These are phyloP conservation scores for Xerocomus minutiporus DNA, from an alignment of 1,284 basidiomycete species.

Conservation along the genomic window DNA sequence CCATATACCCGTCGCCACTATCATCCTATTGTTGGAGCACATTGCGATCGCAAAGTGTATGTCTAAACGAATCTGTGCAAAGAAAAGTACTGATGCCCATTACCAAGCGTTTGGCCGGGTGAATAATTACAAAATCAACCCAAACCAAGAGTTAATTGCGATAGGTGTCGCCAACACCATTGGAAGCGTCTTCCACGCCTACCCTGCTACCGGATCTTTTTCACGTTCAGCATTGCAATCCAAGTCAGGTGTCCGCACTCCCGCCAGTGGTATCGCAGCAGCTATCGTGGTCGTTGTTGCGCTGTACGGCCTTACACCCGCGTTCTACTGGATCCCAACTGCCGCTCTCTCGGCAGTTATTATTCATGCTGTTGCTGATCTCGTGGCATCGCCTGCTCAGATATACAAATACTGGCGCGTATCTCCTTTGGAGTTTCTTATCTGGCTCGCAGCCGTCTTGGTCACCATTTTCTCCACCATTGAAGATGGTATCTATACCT, in stretches of 20 bases:
- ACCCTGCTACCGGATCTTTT: slow-evolving; percentile 97
- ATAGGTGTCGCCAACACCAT: slow-evolving; percentile 94
- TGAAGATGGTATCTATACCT: slow-evolving; percentile 94
- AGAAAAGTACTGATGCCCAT: slow-evolving; percentile 10
- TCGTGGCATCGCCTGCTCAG: slow-evolving; percentile 84
- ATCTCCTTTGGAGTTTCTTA: slow-evolving; percentile 89
- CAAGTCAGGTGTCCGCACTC: slow-evolving; percentile 95
- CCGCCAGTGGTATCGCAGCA: slow-evolving; percentile 84
- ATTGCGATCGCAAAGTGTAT: slow-evolving; percentile 91
- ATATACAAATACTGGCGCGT: slow-evolving; percentile 94
- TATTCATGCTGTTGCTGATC: slow-evolving; percentile 91
- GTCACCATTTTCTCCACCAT: slow-evolving; percentile 86
- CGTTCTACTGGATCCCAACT: slow-evolving; percentile 85
- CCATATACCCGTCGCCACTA: slow-evolving; percentile 88
- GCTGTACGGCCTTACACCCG: slow-evolving; percentile 86
- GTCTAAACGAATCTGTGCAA: neutral
- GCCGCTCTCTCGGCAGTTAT: slow-evolving; percentile 88
- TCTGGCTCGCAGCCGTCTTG: slow-evolving; percentile 86
- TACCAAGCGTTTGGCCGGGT: slow-evolving; percentile 84
- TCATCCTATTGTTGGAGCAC: slow-evolving; percentile 94
- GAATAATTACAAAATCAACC: slow-evolving; percentile 97
- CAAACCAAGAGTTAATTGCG: slow-evolving; percentile 95
- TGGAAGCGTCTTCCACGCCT: slow-evolving; percentile 85
- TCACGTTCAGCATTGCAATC: slow-evolving; percentile 94
- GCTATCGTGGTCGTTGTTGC: slow-evolving; percentile 90